Conservation (phyloP, 2,329 filamentous ascomycete species). For the Verticillium dahliae region DNA sequence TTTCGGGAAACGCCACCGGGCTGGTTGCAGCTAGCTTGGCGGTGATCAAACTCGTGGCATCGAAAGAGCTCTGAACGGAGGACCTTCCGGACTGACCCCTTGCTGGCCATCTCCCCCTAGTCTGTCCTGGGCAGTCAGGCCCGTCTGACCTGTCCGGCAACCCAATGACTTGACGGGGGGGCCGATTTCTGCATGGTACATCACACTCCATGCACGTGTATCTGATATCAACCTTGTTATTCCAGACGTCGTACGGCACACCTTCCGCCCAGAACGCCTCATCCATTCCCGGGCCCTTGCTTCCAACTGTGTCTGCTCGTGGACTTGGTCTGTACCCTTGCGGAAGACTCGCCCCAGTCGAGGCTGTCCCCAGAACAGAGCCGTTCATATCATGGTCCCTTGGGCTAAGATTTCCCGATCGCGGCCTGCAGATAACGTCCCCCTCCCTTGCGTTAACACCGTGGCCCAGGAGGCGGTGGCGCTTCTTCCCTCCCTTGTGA, state of each 20-base stretch:
- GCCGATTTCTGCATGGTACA: background rate
- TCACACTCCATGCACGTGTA: background rate
- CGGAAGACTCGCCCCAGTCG: background rate
- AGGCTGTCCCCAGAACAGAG: background rate
- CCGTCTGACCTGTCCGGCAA: background rate
- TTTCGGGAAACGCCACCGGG: background rate
- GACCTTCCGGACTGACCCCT: background rate
- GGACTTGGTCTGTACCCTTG: background rate
- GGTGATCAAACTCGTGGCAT: constrained; percentile 2
- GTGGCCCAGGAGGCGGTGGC: background rate
- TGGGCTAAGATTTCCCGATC: background rate
- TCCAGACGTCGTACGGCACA: background rate
- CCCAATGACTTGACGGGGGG: background rate
- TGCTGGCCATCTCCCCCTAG: background rate
- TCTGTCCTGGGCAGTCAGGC: background rate
- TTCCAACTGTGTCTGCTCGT: background rate
- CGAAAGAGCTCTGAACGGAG: background rate
- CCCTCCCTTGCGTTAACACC: background rate
- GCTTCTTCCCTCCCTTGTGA: background rate
- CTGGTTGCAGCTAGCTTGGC: background rate
- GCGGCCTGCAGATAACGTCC: background rate
- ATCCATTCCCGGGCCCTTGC: background rate
- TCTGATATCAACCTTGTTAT: background rate
- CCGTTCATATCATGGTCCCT: background rate
- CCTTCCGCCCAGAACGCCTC: background rate